Evolutionary conservation across 2,329 filamentous ascomycete species (phyloP).

Genomic region (Exutisphaerella laricina): DNA sequence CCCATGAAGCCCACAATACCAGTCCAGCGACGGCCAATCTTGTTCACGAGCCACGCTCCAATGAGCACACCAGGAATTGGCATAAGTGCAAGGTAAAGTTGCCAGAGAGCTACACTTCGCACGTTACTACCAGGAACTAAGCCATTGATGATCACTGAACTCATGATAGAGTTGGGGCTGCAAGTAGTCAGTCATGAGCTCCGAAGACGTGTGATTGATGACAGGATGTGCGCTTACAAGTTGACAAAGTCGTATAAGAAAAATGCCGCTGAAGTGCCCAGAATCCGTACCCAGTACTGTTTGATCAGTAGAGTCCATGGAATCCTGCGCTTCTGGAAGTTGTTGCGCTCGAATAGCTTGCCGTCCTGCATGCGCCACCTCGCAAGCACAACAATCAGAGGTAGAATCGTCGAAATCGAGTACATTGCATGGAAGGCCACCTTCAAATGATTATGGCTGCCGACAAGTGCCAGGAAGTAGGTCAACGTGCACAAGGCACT

Average conservation of each 20-base stretch:
- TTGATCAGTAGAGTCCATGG: constrained; percentile 43
- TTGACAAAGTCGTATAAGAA: constrained; percentile 43
- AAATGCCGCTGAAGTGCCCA: constrained; percentile 18
- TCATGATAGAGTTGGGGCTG: constrained; percentile 44
- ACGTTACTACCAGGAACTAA: constrained; percentile 34
- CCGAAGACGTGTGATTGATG: constrained; percentile 34
- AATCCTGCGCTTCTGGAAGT: constrained; percentile 43
- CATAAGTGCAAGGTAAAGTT: constrained; percentile 43
- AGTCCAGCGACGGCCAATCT: constrained; percentile 46
- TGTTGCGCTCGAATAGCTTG: constrained; percentile 43
- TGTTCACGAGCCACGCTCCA: constrained; percentile 46
- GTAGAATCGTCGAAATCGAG: constrained; percentile 44
- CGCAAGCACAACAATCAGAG: constrained; percentile 37
- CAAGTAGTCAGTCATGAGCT: constrained; percentile 37
- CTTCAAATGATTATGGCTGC: constrained; percentile 34
- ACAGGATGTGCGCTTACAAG: constrained; percentile 41
- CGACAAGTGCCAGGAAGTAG: constrained; percentile 38
- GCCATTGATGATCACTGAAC: constrained; percentile 38
- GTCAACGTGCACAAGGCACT: constrained; percentile 22
- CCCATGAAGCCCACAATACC: constrained; percentile 47
- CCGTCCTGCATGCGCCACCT: constrained; percentile 43
- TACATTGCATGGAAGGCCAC: constrained; percentile 40
- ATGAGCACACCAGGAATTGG: constrained; percentile 48
- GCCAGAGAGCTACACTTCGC: constrained; percentile 44
- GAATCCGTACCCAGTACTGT: constrained; percentile 28